Evolutionary conservation across 495 filamentous ascomycete species (phyloP).

Genomic region (Xylaria intraflava): DNA sequence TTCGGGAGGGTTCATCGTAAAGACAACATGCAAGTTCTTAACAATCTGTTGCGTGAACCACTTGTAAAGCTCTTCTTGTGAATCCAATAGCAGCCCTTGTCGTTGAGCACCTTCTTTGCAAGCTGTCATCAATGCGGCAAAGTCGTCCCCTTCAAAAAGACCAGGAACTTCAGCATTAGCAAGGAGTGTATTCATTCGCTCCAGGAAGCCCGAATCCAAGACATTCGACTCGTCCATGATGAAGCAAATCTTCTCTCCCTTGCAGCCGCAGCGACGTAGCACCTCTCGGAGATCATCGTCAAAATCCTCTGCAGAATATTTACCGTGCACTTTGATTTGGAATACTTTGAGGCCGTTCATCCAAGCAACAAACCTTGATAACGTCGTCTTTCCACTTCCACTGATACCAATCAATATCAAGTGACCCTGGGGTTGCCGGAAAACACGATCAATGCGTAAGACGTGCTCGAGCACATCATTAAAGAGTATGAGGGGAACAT

Average conservation of each 20-base stretch:
- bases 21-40: conserved; percentile 97
- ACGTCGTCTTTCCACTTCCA: conserved; percentile 94
- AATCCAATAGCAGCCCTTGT: conserved; percentile 90
- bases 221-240: conserved; percentile 99
- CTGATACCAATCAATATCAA: conserved; percentile 97
- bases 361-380: conserved; percentile 97
- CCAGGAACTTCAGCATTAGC: conserved; percentile 98
- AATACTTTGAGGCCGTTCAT: conserved; percentile 99
- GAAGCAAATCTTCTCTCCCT: conserved; percentile 99
- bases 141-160: conserved; percentile 95
- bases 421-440: conserved; percentile 96
- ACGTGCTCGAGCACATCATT: conserved; percentile 98
- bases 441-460: conserved; percentile 94
- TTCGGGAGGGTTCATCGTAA: conserved; percentile 99
- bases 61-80: conserved; percentile 96
- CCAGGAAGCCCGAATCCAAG: conserved; percentile 94
- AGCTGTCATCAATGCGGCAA: conserved; percentile 92
- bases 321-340: conserved; percentile 99
- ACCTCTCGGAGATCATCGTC: conserved; percentile 95
- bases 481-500: conserved; percentile 94
- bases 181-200: conserved; percentile 97
- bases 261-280: conserved; percentile 87
- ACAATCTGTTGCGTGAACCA: conserved; percentile 99
- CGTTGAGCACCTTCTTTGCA: conserved; percentile 97
- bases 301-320: conserved; percentile 97